Percentiles rank a stretch among this genome's conserved stretches.
Conservation (phyloP, 495 filamentous ascomycete genomes). For the Chaetomium fimeti region DNA sequence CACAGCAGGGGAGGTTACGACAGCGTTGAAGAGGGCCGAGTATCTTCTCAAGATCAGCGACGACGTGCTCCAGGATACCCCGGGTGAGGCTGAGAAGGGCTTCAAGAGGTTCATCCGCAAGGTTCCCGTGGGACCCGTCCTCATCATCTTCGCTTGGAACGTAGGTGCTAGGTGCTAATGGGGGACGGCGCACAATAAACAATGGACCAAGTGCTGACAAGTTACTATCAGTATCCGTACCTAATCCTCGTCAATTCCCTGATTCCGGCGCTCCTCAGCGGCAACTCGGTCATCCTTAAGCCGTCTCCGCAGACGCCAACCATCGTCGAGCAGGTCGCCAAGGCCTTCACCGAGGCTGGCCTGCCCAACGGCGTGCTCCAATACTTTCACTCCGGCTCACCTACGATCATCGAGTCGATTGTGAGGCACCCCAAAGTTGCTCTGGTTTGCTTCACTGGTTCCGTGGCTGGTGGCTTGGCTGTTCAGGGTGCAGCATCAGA, state of each 20-base stretch:
- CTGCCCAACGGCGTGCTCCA: constrained; percentile 79
- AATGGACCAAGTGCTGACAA: constrained; percentile 9
- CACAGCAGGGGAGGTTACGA: constrained; percentile 73
- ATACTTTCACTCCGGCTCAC: constrained; percentile 82
- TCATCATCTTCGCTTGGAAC: constrained; percentile 94
- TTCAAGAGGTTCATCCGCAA: constrained; percentile 89
- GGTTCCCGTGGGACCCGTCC: constrained; percentile 75
- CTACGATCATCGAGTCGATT: constrained; percentile 65
- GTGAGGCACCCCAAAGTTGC: constrained; percentile 70
- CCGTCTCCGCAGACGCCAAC: constrained; percentile 93
- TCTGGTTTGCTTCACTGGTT: constrained; percentile 89
- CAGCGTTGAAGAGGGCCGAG: constrained; percentile 74
- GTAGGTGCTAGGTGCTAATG: constrained; percentile 59
- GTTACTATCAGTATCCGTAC: constrained; percentile 72
- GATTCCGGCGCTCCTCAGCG: constrained; percentile 81
- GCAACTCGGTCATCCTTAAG: constrained; percentile 87
- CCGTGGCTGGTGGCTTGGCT: constrained; percentile 77
- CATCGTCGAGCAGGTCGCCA: constrained; percentile 74
- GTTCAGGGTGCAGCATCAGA: constrained; percentile 82
- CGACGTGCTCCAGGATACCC: constrained; percentile 68
- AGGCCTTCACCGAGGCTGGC: constrained; percentile 73
- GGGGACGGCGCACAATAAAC: background rate
- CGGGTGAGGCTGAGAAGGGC: constrained; percentile 76
- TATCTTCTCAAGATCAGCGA: constrained; percentile 77
- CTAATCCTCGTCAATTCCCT: constrained; percentile 87